Evolutionary conservation across 2,329 filamentous ascomycete species (phyloP).

Genomic region (Penicillium sp.): DNA sequence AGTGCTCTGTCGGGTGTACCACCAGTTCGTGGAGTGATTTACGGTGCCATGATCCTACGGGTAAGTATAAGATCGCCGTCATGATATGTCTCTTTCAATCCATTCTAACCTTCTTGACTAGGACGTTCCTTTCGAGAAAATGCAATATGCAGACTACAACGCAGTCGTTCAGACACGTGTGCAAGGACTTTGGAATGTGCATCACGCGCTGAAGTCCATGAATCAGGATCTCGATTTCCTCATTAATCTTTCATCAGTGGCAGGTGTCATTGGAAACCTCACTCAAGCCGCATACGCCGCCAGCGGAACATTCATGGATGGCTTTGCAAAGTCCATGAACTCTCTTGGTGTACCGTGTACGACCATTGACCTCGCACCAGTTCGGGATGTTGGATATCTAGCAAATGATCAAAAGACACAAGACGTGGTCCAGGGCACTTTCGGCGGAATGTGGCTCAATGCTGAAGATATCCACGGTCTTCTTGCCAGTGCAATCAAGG

Average conservation of each 20-base stretch:
- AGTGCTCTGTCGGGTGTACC: slow-evolving; percentile 39
- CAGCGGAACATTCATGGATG: slow-evolving; percentile 35
- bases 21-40: slow-evolving; percentile 52
- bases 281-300: slow-evolving; percentile 68
- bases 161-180: slow-evolving; percentile 32
- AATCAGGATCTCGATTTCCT: slow-evolving; percentile 35
- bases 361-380: slow-evolving; percentile 51
- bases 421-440: slow-evolving; percentile 3
- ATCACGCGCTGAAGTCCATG: slow-evolving; percentile 26
- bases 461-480: slow-evolving; percentile 32
- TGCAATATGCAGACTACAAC: slow-evolving; percentile 37
- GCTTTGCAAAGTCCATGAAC: slow-evolving; percentile 30
- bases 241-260: slow-evolving; percentile 34
- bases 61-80: slow-evolving; percentile 24
- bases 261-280: slow-evolving; percentile 46
- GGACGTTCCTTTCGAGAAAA: slow-evolving; percentile 37
- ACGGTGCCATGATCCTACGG: slow-evolving; percentile 54
- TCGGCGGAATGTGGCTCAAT: slow-evolving; percentile 25
- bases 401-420: slow-evolving; percentile 9
- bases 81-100: not conserved
- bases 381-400: slow-evolving; percentile 32
- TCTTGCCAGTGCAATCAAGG: slow-evolving; percentile 31
- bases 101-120: slow-evolving; percentile 20
- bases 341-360: slow-evolving; percentile 60
- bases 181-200: slow-evolving; percentile 42